These are phyloP conservation scores for Talaromyces sp. DNA, from an alignment of 2,329 filamentous ascomycete genomes.

Conservation along the genomic window DNA sequence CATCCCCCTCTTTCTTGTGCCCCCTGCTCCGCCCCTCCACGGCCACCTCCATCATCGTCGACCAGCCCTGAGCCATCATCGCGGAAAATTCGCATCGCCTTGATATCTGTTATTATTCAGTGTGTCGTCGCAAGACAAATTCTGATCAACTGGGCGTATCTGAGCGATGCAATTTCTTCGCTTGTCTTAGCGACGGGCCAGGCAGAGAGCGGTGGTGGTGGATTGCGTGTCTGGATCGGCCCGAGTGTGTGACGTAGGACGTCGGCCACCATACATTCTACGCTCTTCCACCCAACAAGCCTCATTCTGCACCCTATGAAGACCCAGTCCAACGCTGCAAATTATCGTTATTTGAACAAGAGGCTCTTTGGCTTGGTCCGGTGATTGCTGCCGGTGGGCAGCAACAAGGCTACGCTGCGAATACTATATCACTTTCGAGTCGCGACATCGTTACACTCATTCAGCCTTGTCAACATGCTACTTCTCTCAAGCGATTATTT, in stretches of 20 bases:
- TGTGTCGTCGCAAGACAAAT: not conserved
- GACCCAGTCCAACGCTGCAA: not conserved
- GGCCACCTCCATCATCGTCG: conserved; percentile 11
- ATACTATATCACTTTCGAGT: not conserved
- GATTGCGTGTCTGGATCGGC: conserved; percentile 7
- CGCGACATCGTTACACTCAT: not conserved
- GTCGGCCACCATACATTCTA: conserved; percentile 7
- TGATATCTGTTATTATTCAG: not conserved
- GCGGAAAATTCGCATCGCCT: conserved; percentile 12
- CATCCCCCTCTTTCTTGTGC: conserved; percentile 19
- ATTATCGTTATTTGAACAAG: not conserved
- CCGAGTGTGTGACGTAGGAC: conserved; percentile 18
- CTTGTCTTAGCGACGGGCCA: conserved; percentile 13
- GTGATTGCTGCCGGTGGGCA: not conserved
- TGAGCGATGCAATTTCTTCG: conserved; percentile 8
- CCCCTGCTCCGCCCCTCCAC: conserved; percentile 18
- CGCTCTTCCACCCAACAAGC: conserved; percentile 1
- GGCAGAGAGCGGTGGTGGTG: conserved; percentile 4
- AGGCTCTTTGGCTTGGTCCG: too few relatives aligned
- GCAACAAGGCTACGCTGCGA: not conserved
- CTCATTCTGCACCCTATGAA: not conserved
- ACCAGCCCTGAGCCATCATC: conserved; percentile 6
- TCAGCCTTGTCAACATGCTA: not conserved
- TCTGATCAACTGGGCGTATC: not conserved
- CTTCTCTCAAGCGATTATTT: not conserved